These are phyloP conservation scores for Chaetomium cochliodes DNA, from an alignment of 495 filamentous ascomycete genomes.

Conservation along the genomic window DNA sequence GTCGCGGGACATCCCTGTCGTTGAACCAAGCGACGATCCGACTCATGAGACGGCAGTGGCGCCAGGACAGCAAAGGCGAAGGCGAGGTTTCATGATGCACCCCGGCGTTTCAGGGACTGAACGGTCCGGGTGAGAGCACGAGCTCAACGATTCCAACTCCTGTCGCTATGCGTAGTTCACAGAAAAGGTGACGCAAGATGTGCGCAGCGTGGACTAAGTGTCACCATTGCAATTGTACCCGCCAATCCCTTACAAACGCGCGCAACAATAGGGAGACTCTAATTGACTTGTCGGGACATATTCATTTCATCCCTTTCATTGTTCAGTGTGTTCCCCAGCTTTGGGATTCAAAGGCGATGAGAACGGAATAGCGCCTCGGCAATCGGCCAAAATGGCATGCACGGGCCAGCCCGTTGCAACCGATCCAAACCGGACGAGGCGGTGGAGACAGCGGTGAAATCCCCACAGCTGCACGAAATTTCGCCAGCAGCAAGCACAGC, in stretches of 20 bases:
- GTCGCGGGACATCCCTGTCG: slow-evolving; percentile 5
- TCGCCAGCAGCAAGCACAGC: slow-evolving; percentile 3
- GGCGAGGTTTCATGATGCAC: slow-evolving; percentile 19
- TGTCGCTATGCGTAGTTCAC: not conserved
- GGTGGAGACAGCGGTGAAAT: not conserved
- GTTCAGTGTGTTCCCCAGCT: not conserved
- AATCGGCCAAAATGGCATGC: slow-evolving; percentile 5
- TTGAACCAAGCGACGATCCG: not conserved
- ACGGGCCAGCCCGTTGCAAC: slow-evolving; percentile 15
- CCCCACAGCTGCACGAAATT: slow-evolving; percentile 26
- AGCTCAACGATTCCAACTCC: not conserved
- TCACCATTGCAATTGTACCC: not conserved
- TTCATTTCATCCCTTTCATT: too few species aligned
- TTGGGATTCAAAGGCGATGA: not conserved
- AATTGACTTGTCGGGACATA: too few species aligned
- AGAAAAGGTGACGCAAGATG: not conserved
- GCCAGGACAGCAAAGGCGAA: slow-evolving; percentile 8
- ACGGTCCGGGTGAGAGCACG: slow-evolving; percentile 7
- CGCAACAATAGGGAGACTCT: not conserved
- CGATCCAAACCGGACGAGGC: slow-evolving; percentile 23
- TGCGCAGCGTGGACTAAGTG: not conserved
- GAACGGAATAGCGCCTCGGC: slow-evolving; percentile 10
- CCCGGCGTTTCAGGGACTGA: slow-evolving; percentile 15
- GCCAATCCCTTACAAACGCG: not conserved
- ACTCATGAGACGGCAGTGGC: slow-evolving; percentile 13